Percentiles rank a stretch among this genome's conserved stretches.
These are phyloP conservation scores for Avicennia marina DNA, from an alignment of 257 asterid species.

Conservation along the genomic window DNA sequence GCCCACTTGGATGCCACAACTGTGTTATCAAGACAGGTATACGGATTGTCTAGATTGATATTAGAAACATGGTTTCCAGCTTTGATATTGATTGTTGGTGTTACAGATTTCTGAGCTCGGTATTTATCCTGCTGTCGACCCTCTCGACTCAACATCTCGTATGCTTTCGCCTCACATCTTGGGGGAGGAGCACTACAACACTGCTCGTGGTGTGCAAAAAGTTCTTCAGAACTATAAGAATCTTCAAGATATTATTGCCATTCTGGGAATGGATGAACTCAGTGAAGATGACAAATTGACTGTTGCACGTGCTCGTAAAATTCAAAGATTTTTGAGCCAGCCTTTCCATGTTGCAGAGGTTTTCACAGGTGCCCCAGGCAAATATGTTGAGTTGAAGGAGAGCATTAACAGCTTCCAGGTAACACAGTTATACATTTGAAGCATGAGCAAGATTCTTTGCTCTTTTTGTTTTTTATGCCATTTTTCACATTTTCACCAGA, in stretches of 20 bases:
- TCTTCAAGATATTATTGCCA: slow-evolving; percentile 98
- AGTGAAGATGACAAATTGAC: slow-evolving; percentile 98
- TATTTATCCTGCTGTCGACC: slow-evolving; percentile 97
- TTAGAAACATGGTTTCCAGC: neutral
- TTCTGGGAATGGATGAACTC: slow-evolving; percentile 97
- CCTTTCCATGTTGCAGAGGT: slow-evolving; percentile 99
- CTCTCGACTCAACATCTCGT: slow-evolving; percentile 97
- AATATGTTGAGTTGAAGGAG: slow-evolving; percentile 95
- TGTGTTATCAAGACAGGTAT: slow-evolving; percentile 85
- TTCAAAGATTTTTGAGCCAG: slow-evolving; percentile 83
- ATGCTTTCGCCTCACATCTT: slow-evolving; percentile 96
- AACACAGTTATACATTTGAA: slow-evolving; percentile 4
- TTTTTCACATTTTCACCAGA: too few species aligned
- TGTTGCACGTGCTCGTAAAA: slow-evolving; percentile 96
- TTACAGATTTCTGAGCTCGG: slow-evolving; percentile 96
- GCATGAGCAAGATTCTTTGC: too few species aligned
- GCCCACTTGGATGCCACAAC: slow-evolving; percentile 99
- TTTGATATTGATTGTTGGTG: slow-evolving; percentile 1
- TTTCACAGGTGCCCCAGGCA: slow-evolving; percentile 96
- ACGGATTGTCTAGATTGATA: slow-evolving; percentile 1
- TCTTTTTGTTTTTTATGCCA: too few species aligned
- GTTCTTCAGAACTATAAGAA: slow-evolving; percentile 94
- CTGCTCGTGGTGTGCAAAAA: slow-evolving; percentile 98
- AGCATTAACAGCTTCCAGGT: slow-evolving; percentile 94
- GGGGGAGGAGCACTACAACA: slow-evolving; percentile 94